phyloP scores from a whole-genome alignment of 306 rosid species.

The Lablab purpureus region DNA sequence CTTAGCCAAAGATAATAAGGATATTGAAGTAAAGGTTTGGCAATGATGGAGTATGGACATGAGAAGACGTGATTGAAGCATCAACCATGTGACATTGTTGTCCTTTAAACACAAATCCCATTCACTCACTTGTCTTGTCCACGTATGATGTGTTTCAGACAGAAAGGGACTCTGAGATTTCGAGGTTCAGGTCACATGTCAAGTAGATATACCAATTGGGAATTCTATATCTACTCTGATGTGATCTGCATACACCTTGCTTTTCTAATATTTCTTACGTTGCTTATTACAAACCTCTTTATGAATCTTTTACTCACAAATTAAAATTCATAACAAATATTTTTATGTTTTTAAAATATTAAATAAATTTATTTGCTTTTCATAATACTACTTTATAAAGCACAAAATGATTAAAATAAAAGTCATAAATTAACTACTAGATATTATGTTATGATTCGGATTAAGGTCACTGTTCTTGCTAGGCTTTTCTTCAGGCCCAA shows the following conservation, averaged over 20 bases:
- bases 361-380: background rate
- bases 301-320: background rate
- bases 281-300: background rate
- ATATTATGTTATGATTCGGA: background rate
- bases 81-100: slow-evolving; percentile 46
- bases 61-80: slow-evolving; percentile 17
- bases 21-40: slow-evolving; percentile 1
- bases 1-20: background rate
- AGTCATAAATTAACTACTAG: background rate
- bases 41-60: slow-evolving; percentile 38
- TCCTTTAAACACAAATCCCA: slow-evolving; percentile 12
- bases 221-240: background rate
- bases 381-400: background rate
- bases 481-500: background rate
- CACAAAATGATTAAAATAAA: background rate
- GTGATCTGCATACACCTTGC: background rate
- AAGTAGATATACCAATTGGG: slow-evolving; percentile 2
- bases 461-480: background rate
- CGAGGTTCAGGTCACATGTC: background rate
- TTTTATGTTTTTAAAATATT: background rate
- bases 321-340: background rate
- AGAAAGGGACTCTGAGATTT: slow-evolving; percentile 41
- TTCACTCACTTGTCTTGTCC: slow-evolving; percentile 20
- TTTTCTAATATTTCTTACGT: background rate
- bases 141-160: slow-evolving; percentile 39